Evolutionary conservation across 2,329 filamentous ascomycete genomes (phyloP).

Genomic region (Fusarium sp.): DNA sequence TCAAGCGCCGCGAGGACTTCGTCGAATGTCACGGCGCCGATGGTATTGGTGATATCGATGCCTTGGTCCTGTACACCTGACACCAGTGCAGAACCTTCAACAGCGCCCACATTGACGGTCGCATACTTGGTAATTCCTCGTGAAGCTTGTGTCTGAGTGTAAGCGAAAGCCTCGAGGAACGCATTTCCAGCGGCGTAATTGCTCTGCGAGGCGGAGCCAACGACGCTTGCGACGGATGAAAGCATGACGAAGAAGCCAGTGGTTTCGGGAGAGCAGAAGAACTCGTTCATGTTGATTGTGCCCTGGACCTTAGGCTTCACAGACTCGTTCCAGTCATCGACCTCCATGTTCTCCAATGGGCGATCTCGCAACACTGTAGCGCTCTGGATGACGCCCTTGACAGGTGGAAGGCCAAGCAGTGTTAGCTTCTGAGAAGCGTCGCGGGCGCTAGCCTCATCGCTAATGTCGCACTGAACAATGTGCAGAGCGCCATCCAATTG

Average conservation of each 20-base stretch:
- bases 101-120: conserved; percentile 1
- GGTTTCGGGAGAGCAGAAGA: not conserved
- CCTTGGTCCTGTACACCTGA: not conserved
- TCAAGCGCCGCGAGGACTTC: conserved; percentile 1
- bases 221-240: conserved; percentile 3
- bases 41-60: not conserved
- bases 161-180: conserved; percentile 4
- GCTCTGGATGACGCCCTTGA: conserved; percentile 7
- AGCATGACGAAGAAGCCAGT: conserved; percentile 13
- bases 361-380: conserved; percentile 8
- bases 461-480: conserved; percentile 6
- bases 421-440: not conserved
- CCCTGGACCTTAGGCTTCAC: conserved; percentile 9
- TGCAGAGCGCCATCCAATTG: not conserved
- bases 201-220: conserved; percentile 9
- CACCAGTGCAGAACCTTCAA: conserved; percentile 1
- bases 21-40: conserved; percentile 1
- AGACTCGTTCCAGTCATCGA: conserved; percentile 8
- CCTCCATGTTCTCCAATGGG: conserved; percentile 11
- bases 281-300: conserved; percentile 7
- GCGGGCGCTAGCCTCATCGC: not conserved
- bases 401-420: not conserved
- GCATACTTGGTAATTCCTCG: not conserved
- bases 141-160: not conserved
- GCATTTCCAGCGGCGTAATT: conserved; percentile 14